Evolutionary conservation across 306 rosid genomes (phyloP).

Genomic region (Acacia confusa): DNA sequence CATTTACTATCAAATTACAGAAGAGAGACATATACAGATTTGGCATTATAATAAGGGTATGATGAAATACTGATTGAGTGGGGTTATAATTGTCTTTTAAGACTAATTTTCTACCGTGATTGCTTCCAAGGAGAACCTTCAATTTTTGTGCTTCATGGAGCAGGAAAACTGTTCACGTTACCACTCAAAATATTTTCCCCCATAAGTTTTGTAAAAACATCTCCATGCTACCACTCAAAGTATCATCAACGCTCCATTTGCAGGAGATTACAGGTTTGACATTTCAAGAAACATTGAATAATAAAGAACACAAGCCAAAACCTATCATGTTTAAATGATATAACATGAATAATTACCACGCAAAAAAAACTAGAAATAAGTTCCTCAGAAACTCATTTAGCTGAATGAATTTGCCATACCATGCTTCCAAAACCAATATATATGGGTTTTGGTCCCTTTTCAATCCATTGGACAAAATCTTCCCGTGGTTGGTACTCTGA

Average conservation of each 20-base stretch:
- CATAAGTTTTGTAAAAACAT: background rate
- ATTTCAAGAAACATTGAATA: constrained; percentile 6
- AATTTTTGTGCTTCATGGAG: background rate
- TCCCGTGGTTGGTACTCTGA: constrained; percentile 80
- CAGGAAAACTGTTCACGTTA: background rate
- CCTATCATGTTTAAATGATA: background rate
- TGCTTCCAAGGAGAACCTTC: background rate
- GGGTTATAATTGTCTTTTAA: background rate
- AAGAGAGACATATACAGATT: background rate
- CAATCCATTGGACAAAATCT: constrained; percentile 73
- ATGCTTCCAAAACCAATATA: constrained; percentile 98
- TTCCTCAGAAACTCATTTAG: background rate
- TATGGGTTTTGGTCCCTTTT: constrained; percentile 74
- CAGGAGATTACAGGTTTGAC: background rate
- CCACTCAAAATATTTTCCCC: background rate
- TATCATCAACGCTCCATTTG: constrained; percentile 9
- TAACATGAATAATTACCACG: background rate
- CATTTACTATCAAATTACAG: background rate
- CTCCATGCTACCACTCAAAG: background rate
- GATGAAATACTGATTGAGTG: background rate
- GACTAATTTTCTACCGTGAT: background rate
- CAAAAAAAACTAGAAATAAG: constrained; percentile 11
- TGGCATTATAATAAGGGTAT: background rate
- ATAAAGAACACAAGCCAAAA: background rate
- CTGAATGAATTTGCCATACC: constrained; percentile 57